A percentile compares a stretch with the other conserved stretches of the same genome.
Conservation (phyloP, 2,329 filamentous ascomycete species). For the Periconia digitata region DNA sequence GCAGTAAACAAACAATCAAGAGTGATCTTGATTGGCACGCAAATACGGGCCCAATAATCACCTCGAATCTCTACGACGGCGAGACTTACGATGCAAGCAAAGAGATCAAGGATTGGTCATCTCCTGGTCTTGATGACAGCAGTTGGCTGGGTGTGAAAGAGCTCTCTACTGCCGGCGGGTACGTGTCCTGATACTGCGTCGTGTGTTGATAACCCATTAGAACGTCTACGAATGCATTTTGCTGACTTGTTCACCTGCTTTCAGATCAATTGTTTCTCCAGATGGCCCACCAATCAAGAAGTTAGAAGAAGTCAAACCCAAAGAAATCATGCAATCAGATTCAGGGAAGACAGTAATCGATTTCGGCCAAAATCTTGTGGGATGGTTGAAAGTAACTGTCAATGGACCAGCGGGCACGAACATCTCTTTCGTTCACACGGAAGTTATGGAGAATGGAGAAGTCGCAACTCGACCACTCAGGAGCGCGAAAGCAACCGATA, state of each 20-base stretch:
- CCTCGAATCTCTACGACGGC: slow-evolving; percentile 55
- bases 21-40: slow-evolving; percentile 47
- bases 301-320: slow-evolving; percentile 30
- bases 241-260: slow-evolving; percentile 33
- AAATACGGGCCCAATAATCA: slow-evolving; percentile 36
- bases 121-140: slow-evolving; percentile 17
- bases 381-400: slow-evolving; percentile 48
- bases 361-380: slow-evolving; percentile 62
- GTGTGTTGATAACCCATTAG: too few relatives aligned
- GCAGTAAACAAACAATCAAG: slow-evolving; percentile 25
- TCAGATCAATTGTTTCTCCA: slow-evolving; percentile 41
- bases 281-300: slow-evolving; percentile 50
- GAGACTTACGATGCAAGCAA: slow-evolving; percentile 53
- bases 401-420: slow-evolving; percentile 41
- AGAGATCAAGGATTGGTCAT: slow-evolving; percentile 26
- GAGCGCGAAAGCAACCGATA: slow-evolving; percentile 47
- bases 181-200: too few relatives aligned
- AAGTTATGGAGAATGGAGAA: slow-evolving; percentile 56
- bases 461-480: slow-evolving; percentile 49
- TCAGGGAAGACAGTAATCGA: slow-evolving; percentile 56
- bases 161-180: too few relatives aligned
- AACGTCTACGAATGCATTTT: too few relatives aligned
- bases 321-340: slow-evolving; percentile 32
- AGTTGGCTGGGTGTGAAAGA: slow-evolving; percentile 37
- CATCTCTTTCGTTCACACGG: slow-evolving; percentile 56